Base-by-base conservation (phyloP, 2,329 filamentous ascomycete genomes). In the Hirsutella thompsonii region DNA sequence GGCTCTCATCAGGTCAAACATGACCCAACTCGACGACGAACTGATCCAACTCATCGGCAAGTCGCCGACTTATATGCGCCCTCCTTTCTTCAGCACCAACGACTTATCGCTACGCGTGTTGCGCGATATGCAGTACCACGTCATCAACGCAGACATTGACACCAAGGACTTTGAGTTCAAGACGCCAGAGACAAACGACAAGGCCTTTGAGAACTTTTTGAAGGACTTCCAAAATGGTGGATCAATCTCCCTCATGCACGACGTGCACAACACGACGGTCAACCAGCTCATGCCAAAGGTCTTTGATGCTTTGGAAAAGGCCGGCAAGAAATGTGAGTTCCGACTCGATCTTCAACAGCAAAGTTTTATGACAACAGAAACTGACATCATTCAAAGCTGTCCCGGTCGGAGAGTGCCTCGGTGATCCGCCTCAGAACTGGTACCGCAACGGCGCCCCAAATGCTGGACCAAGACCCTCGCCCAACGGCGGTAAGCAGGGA, bases 151-250 rank as follows among this genome's bases (percentile, higher is more conserved):
- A 47, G 65, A 72, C 49, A 57, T 76, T 26, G 72, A 77, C 51
- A 76, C 72, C 14, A 61, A 70, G 34, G 72, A 76, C 54, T 76
- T 70, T 52, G 58, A 70, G 45, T 64, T 73, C 48, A 60, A 63
- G 37, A 56, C 56, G 8, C 62, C 68, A 5, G 56, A 69, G 34
- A 63, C 61, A 40, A 69, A 72, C 47, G 51, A 58, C 38, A 49
- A 58, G 14, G 62, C 61, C 37, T 55, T 70, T 43, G 50, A 41
- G 2, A 49, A 43, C 4, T 56, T 53, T 40, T 43, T 47, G 16
- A 43, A 39, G 20, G 48, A 47, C 5, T 45, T 58, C 5, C 41
- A 49, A 35, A 39, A 48, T 14, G 52, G 53, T 20, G 55, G 56
- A 18, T 68, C 63, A 43, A 62, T 76, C 20, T 57, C 62, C 16